Evolutionary conservation across 2,329 filamentous ascomycete genomes (phyloP), one percentile per base, ranked within the genome.

Genomic region (Cladosporium colombiae): DNA sequence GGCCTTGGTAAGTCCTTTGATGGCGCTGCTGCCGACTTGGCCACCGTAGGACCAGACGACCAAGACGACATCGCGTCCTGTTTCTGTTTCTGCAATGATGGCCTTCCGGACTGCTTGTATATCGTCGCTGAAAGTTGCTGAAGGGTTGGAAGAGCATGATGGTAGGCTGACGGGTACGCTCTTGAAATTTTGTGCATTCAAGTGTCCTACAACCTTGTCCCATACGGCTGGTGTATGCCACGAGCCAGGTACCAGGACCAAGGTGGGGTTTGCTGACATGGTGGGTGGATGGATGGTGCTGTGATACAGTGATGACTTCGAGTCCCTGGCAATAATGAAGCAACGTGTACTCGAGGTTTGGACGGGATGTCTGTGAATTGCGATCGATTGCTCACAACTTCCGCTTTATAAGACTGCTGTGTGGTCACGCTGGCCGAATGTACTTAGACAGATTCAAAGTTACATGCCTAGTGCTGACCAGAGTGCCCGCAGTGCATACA

Each of bases 11-110:
- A 68, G 62, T 6, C 65, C 65, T 59, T 67, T 67, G 65, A 68
- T 65, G 2, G 67, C 65, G 27, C 49, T 59, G 44, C 61, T 66
- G 62, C 62, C 67, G 16, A 68, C 67, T 52, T 65, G 52, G 49
- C 67, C 67, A 16, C 65, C 67, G 33, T 67, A 68, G 3, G 67
- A 68, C 44, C 66, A 65, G 23, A 62, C 65, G 21, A 68, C 40
- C 56, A 67, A 52, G 27, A 68, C 57, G 5, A 68, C 62, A 25
- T 67, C 46, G 25, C 55, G 65, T 29, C 59, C 44, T 23, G 25
- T 16, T 18, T 49, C 27, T 5, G 62, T 66, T 31, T 68, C 60
- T 18, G 27, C 27, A 3, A 25, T 58, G 53, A 65, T 67, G 35
- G 46, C 62, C 5, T 25, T 46, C 16, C 65, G 62, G 10, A 58